phyloP scores from a whole-genome alignment of 768 basidiomycete genomes.

The Auriscalpium microsporum region DNA sequence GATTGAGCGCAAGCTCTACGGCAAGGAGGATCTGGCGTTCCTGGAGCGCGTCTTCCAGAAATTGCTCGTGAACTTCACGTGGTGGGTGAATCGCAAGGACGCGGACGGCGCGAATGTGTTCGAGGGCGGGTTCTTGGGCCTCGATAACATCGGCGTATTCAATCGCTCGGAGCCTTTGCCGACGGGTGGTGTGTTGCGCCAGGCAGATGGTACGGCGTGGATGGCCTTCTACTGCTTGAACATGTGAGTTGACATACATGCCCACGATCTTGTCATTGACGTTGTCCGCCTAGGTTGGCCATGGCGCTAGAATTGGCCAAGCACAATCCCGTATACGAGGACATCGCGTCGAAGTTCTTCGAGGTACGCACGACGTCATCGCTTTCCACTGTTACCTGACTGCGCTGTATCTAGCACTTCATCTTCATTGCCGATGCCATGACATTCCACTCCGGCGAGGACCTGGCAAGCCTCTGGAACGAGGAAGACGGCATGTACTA shows the following conservation, averaged over 20 bases:
- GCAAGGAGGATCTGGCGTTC: conserved; percentile 84
- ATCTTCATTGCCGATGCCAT: conserved; percentile 98
- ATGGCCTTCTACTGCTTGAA: conserved; percentile 99
- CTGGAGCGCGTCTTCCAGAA: conserved; percentile 99
- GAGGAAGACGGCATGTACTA: conserved; percentile 98
- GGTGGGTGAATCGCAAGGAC: conserved; percentile 99
- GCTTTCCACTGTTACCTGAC: neutral
- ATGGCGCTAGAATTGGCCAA: conserved; percentile 97
- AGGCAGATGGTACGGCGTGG: conserved; percentile 99
- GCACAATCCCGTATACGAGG: conserved; percentile 95
- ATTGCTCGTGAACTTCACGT: conserved; percentile 92
- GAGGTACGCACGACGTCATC: conserved; percentile 41
- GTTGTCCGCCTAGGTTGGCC: conserved; percentile 56
- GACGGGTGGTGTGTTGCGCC: conserved; percentile 87
- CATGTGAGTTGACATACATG: conserved; percentile 48
- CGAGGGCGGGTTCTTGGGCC: conserved; percentile 94
- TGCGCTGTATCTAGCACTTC: conserved; percentile 62
- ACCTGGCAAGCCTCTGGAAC: conserved; percentile 84
- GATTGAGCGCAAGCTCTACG: conserved; percentile 93
- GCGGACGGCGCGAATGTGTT: conserved; percentile 92
- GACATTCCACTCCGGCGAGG: conserved; percentile 80
- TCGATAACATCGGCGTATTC: conserved; percentile 97
- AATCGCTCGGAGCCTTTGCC: conserved; percentile 96
- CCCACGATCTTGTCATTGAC: neutral
- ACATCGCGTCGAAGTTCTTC: conserved; percentile 98